phyloP scores from a whole-genome alignment of 768 basidiomycete genomes.

The Calvatia gigantea region DNA sequence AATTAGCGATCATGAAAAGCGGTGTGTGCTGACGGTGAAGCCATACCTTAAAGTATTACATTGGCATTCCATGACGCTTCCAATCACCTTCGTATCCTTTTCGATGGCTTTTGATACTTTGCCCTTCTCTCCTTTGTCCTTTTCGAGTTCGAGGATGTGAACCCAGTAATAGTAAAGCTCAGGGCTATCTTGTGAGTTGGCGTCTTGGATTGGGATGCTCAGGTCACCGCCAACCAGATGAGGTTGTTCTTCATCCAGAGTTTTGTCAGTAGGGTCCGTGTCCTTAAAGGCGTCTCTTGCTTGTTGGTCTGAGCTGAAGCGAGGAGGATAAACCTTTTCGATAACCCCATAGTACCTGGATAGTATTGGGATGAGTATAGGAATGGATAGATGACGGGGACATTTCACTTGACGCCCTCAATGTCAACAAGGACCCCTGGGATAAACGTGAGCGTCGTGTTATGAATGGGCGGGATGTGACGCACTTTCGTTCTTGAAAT shows the following conservation, averaged over 20 bases:
- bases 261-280: conserved; percentile 33
- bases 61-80: conserved; percentile 80
- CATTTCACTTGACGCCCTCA: conserved; percentile 74
- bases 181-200: conserved; percentile 72
- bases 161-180: conserved; percentile 84
- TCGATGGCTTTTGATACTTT: conserved; percentile 49
- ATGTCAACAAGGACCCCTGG: conserved; percentile 88
- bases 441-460: conserved; percentile 14
- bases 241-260: conserved; percentile 45
- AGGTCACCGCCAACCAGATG: conserved; percentile 82
- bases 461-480: conserved; percentile 21
- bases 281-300: conserved; percentile 50
- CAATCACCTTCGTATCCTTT: conserved; percentile 60
- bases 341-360: conserved; percentile 79
- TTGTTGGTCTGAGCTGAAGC: conserved; percentile 41
- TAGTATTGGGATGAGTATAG: conserved; percentile 16
- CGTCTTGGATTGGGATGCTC: conserved; percentile 68
- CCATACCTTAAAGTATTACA: conserved; percentile 76
- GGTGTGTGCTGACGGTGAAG: conserved; percentile 16
- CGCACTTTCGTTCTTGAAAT: conserved; percentile 88
- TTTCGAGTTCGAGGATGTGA: conserved; percentile 75
- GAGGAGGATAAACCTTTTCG: conserved; percentile 72
- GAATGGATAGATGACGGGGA: background rate
- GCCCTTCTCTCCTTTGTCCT: conserved; percentile 63
- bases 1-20: conserved; percentile 4